A percentile compares a stretch with the other conserved stretches of the same genome.
These are phyloP conservation scores for Sarocladiaceae sp. DNA, from an alignment of 2,329 filamentous ascomycete species.

Conservation along the genomic window DNA sequence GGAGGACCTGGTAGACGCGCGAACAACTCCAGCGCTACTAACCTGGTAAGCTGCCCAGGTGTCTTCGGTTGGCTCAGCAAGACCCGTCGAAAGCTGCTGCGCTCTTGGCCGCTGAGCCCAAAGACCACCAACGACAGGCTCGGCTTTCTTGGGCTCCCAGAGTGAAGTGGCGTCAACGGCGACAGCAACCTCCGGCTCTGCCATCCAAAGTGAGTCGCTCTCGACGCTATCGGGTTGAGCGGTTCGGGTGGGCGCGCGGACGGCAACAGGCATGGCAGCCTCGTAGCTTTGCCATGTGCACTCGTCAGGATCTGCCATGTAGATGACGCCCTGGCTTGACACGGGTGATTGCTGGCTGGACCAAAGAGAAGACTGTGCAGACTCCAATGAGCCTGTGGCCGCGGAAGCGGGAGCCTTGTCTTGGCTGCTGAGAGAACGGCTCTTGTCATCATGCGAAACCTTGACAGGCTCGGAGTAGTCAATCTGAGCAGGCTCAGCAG, in stretches of 20 bases:
- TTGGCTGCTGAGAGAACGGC: not conserved
- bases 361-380: not conserved
- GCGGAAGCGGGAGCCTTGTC: not conserved
- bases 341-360: not conserved
- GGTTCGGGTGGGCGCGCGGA: constrained; percentile 12
- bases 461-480: not conserved
- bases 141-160: not conserved
- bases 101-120: not conserved
- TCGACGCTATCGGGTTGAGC: constrained; percentile 9
- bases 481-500: constrained; percentile 5
- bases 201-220: constrained; percentile 2
- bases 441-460: not conserved
- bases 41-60: constrained; percentile 32
- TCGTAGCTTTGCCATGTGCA: constrained; percentile 29
- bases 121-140: not conserved
- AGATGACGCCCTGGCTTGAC: constrained; percentile 8
- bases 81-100: constrained; percentile 16
- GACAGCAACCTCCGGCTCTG: not conserved
- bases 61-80: constrained; percentile 31
- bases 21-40: constrained; percentile 20
- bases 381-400: not conserved
- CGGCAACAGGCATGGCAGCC: constrained; percentile 8
- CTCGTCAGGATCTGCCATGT: constrained; percentile 31
- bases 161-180: not conserved
- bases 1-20: constrained; percentile 23